phyloP scores from a whole-genome alignment of 2,329 filamentous ascomycete genomes.

The Venturia pyrina region DNA sequence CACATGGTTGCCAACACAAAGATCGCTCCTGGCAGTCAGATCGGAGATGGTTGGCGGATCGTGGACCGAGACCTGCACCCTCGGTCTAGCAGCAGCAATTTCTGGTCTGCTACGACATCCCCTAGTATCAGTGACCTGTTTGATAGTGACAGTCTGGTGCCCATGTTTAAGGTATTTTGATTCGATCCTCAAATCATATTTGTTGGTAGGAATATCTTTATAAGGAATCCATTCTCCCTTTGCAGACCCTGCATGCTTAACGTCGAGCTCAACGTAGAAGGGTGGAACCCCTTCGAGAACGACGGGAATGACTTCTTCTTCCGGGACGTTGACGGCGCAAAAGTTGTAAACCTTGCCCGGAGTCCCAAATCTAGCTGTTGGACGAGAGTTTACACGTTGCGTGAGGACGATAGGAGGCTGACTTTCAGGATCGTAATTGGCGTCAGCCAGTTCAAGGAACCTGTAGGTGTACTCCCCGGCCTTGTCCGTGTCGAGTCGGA shows the following conservation, averaged over 20 bases:
- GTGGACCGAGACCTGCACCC: slow-evolving; percentile 84
- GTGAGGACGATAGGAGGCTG: slow-evolving; percentile 60
- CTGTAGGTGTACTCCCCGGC: slow-evolving; percentile 78
- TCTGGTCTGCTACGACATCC: slow-evolving; percentile 71
- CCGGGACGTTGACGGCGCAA: slow-evolving; percentile 68
- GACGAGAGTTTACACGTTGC: slow-evolving; percentile 77
- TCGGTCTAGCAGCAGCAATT: slow-evolving; percentile 40
- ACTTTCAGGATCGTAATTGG: slow-evolving; percentile 64
- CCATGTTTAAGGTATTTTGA: slow-evolving; percentile 76
- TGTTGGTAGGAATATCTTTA: slow-evolving; percentile 63
- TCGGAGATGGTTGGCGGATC: slow-evolving; percentile 87
- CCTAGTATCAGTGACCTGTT: slow-evolving; percentile 76
- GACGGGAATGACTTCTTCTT: slow-evolving; percentile 79
- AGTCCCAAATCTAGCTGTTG: slow-evolving; percentile 69
- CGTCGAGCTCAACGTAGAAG: slow-evolving; percentile 83
- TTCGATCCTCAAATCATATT: slow-evolving; percentile 74
- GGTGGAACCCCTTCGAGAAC: slow-evolving; percentile 73
- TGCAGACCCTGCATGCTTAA: slow-evolving; percentile 78
- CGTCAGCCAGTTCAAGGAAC: slow-evolving; percentile 74
- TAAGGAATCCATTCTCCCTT: slow-evolving; percentile 74
- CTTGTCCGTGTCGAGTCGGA: slow-evolving; percentile 77
- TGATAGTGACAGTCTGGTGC: slow-evolving; percentile 80
- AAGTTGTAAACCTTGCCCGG: slow-evolving; percentile 93
- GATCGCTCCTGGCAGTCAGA: slow-evolving; percentile 74
- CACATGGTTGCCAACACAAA: slow-evolving; percentile 91